A percentile compares a stretch with the other conserved stretches of the same genome.
phyloP scores from a whole-genome alignment of 306 rosid genomes.

The Lathyrus aphaca region DNA sequence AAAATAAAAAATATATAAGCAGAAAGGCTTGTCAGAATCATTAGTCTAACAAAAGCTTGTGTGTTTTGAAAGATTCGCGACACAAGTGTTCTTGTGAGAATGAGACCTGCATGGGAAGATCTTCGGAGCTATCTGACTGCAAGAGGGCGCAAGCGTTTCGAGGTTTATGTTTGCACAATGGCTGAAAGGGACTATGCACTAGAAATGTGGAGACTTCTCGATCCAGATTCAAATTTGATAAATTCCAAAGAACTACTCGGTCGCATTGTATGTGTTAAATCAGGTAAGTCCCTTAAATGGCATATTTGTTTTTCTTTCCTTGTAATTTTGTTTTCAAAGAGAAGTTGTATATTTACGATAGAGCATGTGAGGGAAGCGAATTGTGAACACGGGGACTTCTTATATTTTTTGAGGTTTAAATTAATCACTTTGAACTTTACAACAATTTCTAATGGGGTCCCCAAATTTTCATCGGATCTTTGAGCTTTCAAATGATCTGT shows the following conservation, averaged over 20 bases:
- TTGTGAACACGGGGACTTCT: constrained; percentile 2
- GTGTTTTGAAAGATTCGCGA: constrained; percentile 76
- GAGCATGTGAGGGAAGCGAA: constrained; percentile 17
- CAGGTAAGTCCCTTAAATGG: constrained; percentile 84
- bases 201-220: constrained; percentile 99
- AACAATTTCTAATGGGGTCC: neutral
- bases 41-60: constrained; percentile 37
- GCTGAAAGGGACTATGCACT: constrained; percentile 99
- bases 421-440: neutral
- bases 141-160: constrained; percentile 99
- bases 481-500: neutral
- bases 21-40: constrained; percentile 16
- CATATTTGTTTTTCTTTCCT: constrained; percentile 28
- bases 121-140: constrained; percentile 96
- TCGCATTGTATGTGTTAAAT: constrained; percentile 95
- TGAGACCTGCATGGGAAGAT: constrained; percentile 99
- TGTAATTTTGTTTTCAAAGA: constrained; percentile 32
- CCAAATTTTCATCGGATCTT: neutral
- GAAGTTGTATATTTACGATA: constrained; percentile 12
- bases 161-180: constrained; percentile 99
- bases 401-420: neutral
- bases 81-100: constrained; percentile 98
- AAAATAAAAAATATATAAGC: neutral
- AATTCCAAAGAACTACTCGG: constrained; percentile 76
- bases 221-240: constrained; percentile 96